Base-by-base conservation (phyloP, 192 early-diverging fungal species). In the Linnemannia elongata region DNA sequence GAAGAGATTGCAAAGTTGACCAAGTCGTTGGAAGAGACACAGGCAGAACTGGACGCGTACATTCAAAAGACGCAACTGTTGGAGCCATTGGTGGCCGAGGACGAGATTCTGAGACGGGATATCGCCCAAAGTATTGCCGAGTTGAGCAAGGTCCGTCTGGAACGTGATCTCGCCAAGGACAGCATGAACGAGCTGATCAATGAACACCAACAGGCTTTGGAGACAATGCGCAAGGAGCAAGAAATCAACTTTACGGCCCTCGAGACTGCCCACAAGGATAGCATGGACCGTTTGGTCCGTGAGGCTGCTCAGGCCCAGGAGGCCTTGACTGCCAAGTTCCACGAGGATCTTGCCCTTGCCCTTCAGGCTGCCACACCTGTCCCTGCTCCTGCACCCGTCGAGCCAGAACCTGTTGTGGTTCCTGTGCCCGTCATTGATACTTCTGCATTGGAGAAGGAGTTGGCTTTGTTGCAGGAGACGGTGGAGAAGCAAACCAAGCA, bases 161-260 rank as follows among this genome's bases (percentile, higher is more conserved):
- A 87, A 38, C 85, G 85, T n/a, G 85, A 87, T 78, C 15, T 81
- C 7, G 70, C 72, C 68, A 87, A 87, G 76, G 85, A 87, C 44
- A 81, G 76, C 66, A 74, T 87, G 79, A 87, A 78, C 44, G 79
- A 87, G 6, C 33, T 87, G 45, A 87, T 87, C 54, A 87, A 77
- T 42, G 85, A 87, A 20, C 85, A 87, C 49, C 85, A 87, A 60
- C 85, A 81, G 36, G 36, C 75, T 0, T 60, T 81, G 76, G 80
- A 81, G 1, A 44, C 17, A 1, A 47, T 87, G 3, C 79, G 78
- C n/a, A 81, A 81, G 57, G 85, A 87, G 38, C 84, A 87, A 6
- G 85, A 87, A 44, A 39, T 72, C 4, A 75, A 39, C 7, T 33
- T 82, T 24, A 52, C 42, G 36, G 75, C 69, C 15, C 36, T 87